Percentiles rank a stretch among this genome's conserved stretches.
Evolutionary conservation across 208 protist species (phyloP).

Genomic region (Angomonas deanei): DNA sequence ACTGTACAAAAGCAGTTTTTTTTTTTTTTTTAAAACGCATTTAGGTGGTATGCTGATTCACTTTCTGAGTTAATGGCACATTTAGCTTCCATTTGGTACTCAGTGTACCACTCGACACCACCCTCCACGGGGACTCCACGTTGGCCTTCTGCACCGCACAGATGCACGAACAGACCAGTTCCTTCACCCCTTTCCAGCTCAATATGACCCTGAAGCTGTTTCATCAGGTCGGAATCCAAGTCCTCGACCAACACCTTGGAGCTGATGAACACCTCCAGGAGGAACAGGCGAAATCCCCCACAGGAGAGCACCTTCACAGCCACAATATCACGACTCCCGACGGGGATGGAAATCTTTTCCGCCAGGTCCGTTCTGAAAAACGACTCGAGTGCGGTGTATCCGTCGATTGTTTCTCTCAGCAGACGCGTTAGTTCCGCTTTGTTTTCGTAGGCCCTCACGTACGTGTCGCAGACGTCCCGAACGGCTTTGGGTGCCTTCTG

Average conservation of each 20-base stretch:
- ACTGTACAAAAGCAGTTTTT: background rate
- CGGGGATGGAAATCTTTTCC: background rate
- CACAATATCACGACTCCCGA: background rate
- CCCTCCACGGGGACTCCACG: background rate
- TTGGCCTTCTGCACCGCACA: background rate
- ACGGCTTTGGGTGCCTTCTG: background rate
- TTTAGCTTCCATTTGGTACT: background rate
- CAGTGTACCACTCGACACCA: background rate
- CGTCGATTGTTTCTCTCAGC: background rate
- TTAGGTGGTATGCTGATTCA: background rate
- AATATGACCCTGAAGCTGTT: background rate
- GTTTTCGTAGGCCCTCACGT: background rate
- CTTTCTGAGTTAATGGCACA: background rate
- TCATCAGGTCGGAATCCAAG: background rate
- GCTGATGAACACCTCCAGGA: background rate
- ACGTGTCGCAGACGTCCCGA: background rate
- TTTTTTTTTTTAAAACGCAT: background rate
- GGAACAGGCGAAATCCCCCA: background rate
- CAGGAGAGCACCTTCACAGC: background rate
- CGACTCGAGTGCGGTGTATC: background rate
- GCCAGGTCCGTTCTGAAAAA: background rate
- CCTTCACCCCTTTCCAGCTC: background rate
- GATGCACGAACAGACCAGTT: background rate
- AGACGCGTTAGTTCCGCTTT: background rate
- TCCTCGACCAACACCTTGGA: background rate